Conservation (phyloP, 805 yeast genomes). For the Lipomyces mesembrius region DNA sequence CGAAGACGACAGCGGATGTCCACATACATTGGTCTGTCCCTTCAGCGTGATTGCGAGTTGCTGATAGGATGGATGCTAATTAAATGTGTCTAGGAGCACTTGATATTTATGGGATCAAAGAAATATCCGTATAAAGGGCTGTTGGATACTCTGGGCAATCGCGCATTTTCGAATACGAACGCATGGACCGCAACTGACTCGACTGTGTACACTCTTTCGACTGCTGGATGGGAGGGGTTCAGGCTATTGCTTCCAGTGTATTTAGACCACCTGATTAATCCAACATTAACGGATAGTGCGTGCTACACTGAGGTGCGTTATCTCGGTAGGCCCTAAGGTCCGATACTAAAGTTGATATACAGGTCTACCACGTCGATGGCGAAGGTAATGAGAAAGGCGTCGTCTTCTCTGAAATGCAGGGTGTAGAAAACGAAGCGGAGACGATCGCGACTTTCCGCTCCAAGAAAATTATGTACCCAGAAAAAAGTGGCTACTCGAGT, state of each 20-base stretch:
- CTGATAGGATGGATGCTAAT: not conserved
- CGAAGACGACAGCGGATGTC: slow-evolving; percentile 83
- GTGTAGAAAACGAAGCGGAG: slow-evolving; percentile 78
- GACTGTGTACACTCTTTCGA: slow-evolving; percentile 86
- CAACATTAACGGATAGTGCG: slow-evolving; percentile 86
- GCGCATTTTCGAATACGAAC: slow-evolving; percentile 79
- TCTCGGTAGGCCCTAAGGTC: not conserved
- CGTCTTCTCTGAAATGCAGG: slow-evolving; percentile 96
- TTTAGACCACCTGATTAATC: slow-evolving; percentile 81
- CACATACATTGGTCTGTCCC: slow-evolving; percentile 69
- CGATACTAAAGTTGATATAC: not conserved
- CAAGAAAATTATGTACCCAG: slow-evolving; percentile 43
- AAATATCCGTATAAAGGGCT: slow-evolving; percentile 90
- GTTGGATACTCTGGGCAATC: slow-evolving; percentile 81
- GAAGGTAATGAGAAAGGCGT: slow-evolving; percentile 92
- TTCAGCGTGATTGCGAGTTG: not conserved
- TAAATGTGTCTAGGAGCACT: slow-evolving; percentile 60
- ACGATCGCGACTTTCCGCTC: slow-evolving; percentile 49
- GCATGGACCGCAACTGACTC: slow-evolving; percentile 98
- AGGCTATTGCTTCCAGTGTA: slow-evolving; percentile 81
- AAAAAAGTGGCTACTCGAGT: slow-evolving; percentile 79
- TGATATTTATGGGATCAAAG: slow-evolving; percentile 91
- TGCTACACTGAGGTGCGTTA: slow-evolving; percentile 73
- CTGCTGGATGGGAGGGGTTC: slow-evolving; percentile 98
- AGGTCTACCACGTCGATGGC: slow-evolving; percentile 90